Conservation (phyloP, 306 rosid genomes). For the Albizia julibrissin region DNA sequence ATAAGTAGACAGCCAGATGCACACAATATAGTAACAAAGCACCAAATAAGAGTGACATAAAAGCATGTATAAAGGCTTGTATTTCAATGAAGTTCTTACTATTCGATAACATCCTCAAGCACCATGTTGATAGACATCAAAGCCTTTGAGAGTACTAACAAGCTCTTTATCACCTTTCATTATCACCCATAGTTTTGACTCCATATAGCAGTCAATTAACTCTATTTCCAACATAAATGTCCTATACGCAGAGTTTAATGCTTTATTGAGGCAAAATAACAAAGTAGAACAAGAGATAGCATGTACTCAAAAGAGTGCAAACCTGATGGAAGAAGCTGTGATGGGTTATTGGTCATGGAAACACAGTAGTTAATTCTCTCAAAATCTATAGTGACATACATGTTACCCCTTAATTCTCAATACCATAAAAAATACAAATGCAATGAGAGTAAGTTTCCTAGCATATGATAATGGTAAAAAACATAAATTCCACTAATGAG, state of each 20-base stretch:
- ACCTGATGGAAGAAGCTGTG: no score
- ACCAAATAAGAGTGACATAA: neutral
- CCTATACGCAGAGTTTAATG: constrained; percentile 3
- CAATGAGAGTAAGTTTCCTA: no score
- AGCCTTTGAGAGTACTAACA: constrained; percentile 91
- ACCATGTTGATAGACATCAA: constrained; percentile 98
- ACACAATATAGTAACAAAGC: constrained; percentile 9
- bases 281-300: neutral
- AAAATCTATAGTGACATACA: constrained; percentile 7
- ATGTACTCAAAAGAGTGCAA: neutral
- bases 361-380: neutral
- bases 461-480: no score
- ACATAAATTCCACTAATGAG: no score
- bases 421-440: no score
- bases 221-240: constrained; percentile 54
- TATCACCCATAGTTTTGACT: no score
- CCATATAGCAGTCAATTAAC: constrained; percentile 89
- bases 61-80: neutral
- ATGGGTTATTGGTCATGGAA: constrained; percentile 87
- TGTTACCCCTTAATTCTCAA: no score
- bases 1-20: constrained; percentile 7
- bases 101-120: constrained; percentile 96
- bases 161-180: constrained; percentile 99
- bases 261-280: neutral
- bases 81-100: no score